Conservation (phyloP, 164 flowering plant genomes). For the Chimonanthus praecox region DNA sequence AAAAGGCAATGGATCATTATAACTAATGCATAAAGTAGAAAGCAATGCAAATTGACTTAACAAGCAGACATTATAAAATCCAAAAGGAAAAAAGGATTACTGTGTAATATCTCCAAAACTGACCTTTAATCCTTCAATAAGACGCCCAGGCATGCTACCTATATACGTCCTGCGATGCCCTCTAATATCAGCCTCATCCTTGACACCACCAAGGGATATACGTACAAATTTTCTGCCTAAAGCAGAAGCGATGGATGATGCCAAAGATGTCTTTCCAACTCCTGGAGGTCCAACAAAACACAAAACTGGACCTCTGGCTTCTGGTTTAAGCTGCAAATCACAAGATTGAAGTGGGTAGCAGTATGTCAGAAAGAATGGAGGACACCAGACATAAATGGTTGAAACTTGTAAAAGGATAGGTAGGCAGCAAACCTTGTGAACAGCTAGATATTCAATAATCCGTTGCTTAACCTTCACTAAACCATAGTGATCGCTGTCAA, state of each 20-base stretch:
- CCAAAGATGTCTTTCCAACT: conserved; percentile 98
- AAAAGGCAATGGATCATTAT: neutral
- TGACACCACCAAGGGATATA: conserved; percentile 98
- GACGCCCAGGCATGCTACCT: conserved; percentile 99
- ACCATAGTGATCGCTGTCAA: conserved; percentile 96
- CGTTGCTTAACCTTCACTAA: conserved; percentile 92
- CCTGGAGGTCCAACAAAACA: conserved; percentile 99
- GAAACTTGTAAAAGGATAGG: neutral
- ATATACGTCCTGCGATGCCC: conserved; percentile 98
- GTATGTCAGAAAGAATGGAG: neutral
- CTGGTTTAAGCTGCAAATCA: conserved; percentile 88
- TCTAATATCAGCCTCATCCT: conserved; percentile 99
- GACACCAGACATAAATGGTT: neutral
- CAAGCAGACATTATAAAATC: neutral
- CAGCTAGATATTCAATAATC: conserved; percentile 95
- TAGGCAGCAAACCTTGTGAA: conserved; percentile 70
- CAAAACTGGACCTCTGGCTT: conserved; percentile 95
- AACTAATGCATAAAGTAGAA: neutral
- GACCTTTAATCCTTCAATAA: conserved; percentile 97
- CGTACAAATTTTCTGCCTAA: conserved; percentile 89
- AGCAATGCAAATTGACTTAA: neutral
- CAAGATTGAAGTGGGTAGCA: conserved; percentile 5
- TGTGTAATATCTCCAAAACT: neutral
- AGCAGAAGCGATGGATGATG: conserved; percentile 96
- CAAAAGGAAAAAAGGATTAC: no score